Conservation (phyloP, 2,329 filamentous ascomycete species). For the Penicillium aurantiogriseum region DNA sequence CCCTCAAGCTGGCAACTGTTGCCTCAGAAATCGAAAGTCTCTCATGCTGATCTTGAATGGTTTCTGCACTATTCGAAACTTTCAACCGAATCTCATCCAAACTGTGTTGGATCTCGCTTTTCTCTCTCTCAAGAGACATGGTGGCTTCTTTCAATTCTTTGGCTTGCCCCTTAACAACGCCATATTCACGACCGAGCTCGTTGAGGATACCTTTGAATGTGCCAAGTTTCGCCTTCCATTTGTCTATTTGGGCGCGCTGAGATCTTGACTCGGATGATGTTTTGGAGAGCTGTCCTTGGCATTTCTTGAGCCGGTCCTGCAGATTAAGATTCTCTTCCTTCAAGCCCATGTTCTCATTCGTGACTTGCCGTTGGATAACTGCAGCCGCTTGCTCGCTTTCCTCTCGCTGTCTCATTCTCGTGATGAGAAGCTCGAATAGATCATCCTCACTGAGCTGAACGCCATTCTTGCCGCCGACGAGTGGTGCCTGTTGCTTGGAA, state of each 20-base stretch:
- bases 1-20: slow-evolving; percentile 23
- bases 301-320: slow-evolving; percentile 22
- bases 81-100: slow-evolving; percentile 28
- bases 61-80: slow-evolving; percentile 16
- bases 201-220: slow-evolving; percentile 35
- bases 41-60: slow-evolving; percentile 18
- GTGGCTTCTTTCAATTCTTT: slow-evolving; percentile 28
- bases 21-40: slow-evolving; percentile 21
- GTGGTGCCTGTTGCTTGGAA: slow-evolving; percentile 2
- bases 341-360: slow-evolving; percentile 25
- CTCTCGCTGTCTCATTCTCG: slow-evolving; percentile 35
- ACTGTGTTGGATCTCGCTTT: slow-evolving; percentile 20
- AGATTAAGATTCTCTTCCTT: slow-evolving; percentile 32
- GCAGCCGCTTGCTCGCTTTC: slow-evolving; percentile 29
- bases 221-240: slow-evolving; percentile 36
- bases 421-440: slow-evolving; percentile 38
- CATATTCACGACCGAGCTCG: slow-evolving; percentile 36
- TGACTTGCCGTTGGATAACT: slow-evolving; percentile 27
- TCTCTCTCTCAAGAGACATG: slow-evolving; percentile 27
- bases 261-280: slow-evolving; percentile 21
- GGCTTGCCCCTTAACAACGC: slow-evolving; percentile 31
- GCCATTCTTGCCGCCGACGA: background rate
- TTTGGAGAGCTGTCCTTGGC: slow-evolving; percentile 20
- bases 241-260: slow-evolving; percentile 27
- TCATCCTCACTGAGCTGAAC: slow-evolving; percentile 33